Percentiles rank a stretch among this genome's conserved stretches.
Evolutionary conservation across 768 basidiomycete genomes (phyloP).

Genomic region (Saitozyma sp.): DNA sequence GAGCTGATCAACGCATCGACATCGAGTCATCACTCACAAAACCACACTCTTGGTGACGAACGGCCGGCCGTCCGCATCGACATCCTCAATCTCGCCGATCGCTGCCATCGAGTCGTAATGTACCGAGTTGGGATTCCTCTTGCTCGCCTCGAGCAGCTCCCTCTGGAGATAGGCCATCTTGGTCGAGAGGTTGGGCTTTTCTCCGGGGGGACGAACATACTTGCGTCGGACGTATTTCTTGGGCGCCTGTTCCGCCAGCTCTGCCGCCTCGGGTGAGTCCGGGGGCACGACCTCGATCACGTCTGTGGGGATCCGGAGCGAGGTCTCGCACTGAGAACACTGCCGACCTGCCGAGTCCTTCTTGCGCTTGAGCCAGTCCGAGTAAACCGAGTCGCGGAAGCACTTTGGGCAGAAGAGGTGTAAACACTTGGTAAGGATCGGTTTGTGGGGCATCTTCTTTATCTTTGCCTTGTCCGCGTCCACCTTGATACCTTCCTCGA

Average conservation of each 20-base stretch:
- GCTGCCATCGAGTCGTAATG: conserved; percentile 71
- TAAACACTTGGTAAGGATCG: conserved; percentile 85
- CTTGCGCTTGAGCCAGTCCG: conserved; percentile 73
- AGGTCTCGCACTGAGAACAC: conserved; percentile 77
- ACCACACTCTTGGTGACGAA: conserved; percentile 87
- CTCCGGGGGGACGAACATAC: conserved; percentile 38
- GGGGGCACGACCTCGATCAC: conserved; percentile 79
- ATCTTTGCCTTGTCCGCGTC: conserved; percentile 52
- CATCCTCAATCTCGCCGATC: conserved; percentile 60
- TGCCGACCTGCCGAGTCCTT: conserved; percentile 57
- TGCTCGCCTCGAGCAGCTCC: conserved; percentile 79
- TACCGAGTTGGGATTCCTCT: conserved; percentile 75
- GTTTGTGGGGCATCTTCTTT: conserved; percentile 49
- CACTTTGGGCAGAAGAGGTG: conserved; percentile 87
- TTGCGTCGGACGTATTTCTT: conserved; percentile 31
- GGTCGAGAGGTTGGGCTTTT: conserved; percentile 62
- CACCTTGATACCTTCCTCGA: conserved; percentile 52
- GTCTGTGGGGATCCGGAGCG: conserved; percentile 65
- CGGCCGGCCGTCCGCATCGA: conserved; percentile 70
- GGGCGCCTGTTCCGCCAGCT: conserved; percentile 8
- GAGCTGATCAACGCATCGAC: not conserved
- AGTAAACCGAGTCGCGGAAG: conserved; percentile 74
- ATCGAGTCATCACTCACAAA: conserved; percentile 65
- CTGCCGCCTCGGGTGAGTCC: conserved; percentile 57
- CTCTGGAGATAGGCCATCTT: conserved; percentile 80